A percentile compares a stretch with the other conserved stretches of the same genome.
These are phyloP conservation scores for Aethionema arabicum DNA, from an alignment of 345 rosid genomes.

Conservation along the genomic window DNA sequence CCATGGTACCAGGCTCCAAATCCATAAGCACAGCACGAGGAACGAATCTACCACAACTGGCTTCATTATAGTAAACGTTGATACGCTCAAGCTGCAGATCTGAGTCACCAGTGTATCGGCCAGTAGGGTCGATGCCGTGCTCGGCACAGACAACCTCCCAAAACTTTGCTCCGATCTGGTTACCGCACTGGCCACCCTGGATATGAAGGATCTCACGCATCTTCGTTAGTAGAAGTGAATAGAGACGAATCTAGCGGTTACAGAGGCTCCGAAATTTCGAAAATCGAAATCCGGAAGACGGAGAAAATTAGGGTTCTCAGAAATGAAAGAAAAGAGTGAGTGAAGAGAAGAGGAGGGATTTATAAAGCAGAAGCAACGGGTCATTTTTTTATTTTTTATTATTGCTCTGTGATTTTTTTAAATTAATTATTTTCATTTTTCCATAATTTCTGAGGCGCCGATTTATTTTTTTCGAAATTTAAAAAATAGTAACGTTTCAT, in stretches of 20 bases:
- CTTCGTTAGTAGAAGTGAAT: neutral
- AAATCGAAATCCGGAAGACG: constrained; percentile 17
- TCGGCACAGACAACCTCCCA: constrained; percentile 38
- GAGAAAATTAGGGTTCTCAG: constrained; percentile 14
- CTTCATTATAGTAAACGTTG: constrained; percentile 36
- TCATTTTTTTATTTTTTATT: neutral
- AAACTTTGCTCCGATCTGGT: constrained; percentile 40
- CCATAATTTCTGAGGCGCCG: neutral
- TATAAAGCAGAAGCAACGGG: constrained; percentile 2
- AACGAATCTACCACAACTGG: constrained; percentile 32
- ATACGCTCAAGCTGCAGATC: constrained; percentile 36
- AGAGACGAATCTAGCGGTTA: neutral
- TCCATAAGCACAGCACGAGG: constrained; percentile 37
- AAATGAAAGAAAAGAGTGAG: neutral
- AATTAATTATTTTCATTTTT: neutral
- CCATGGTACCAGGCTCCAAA: constrained; percentile 37
- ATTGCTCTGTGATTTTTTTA: neutral
- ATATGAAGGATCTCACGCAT: constrained; percentile 41
- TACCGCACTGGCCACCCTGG: constrained; percentile 38
- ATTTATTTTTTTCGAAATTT: constrained; percentile 12
- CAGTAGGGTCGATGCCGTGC: constrained; percentile 37
- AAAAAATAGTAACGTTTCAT: neutral
- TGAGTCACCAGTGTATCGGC: constrained; percentile 35
- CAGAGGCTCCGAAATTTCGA: constrained; percentile 8
- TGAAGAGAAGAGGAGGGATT: neutral